phyloP scores from a whole-genome alignment of 495 filamentous ascomycete genomes.

The Penicillium arizonense region DNA sequence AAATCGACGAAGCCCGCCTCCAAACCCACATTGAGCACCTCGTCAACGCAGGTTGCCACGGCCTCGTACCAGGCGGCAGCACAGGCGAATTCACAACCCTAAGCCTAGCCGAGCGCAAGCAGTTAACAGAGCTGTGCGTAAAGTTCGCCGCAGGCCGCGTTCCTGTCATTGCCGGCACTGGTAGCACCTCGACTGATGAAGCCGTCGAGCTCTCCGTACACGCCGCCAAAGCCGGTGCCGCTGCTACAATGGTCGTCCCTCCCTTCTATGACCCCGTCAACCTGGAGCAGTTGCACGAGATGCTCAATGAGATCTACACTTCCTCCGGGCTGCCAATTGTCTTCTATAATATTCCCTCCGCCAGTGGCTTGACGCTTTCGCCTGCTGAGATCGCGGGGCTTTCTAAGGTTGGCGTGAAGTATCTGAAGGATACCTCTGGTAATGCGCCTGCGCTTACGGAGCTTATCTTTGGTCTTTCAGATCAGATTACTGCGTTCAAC shows the following conservation, averaged over 20 bases:
- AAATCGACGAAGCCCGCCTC: slow-evolving; percentile 31
- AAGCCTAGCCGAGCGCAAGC: slow-evolving; percentile 32
- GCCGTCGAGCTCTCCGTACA: slow-evolving; percentile 35
- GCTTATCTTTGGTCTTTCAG: slow-evolving; percentile 27
- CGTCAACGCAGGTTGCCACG: slow-evolving; percentile 33
- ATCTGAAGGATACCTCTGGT: slow-evolving; percentile 38
- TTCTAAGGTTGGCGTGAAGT: slow-evolving; percentile 30
- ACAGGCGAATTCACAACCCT: slow-evolving; percentile 41
- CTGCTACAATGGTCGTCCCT: slow-evolving; percentile 37
- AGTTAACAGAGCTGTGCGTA: slow-evolving; percentile 37
- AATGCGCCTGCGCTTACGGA: slow-evolving; percentile 36
- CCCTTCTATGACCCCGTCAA: slow-evolving; percentile 39
- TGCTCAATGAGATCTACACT: slow-evolving; percentile 28
- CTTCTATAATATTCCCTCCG: slow-evolving; percentile 38
- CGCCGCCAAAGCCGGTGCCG: slow-evolving; percentile 29
- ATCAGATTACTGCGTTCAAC: slow-evolving; percentile 34
- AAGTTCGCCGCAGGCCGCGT: slow-evolving; percentile 34
- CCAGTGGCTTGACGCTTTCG: slow-evolving; percentile 23
- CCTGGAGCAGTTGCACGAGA: slow-evolving; percentile 27
- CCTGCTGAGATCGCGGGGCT: slow-evolving; percentile 29
- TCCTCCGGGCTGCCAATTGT: slow-evolving; percentile 29
- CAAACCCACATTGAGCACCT: slow-evolving; percentile 38
- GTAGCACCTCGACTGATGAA: slow-evolving; percentile 25
- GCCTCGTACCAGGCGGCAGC: slow-evolving; percentile 39
- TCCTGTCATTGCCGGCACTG: slow-evolving; percentile 35